A percentile compares a stretch with the other conserved stretches of the same genome.
Conservation (phyloP, 306 rosid species). For the Castanea sativa region DNA sequence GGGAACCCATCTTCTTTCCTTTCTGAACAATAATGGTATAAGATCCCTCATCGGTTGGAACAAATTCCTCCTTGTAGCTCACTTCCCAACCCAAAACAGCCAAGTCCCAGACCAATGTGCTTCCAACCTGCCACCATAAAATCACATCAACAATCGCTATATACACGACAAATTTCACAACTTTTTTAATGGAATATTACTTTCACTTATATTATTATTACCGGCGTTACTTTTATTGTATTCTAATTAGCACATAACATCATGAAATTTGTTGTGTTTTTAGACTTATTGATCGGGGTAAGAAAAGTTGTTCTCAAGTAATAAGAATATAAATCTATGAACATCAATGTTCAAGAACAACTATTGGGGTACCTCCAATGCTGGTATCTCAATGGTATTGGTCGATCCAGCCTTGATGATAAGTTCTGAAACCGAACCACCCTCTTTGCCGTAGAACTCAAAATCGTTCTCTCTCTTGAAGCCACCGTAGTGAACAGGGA, state of each 20-base stretch:
- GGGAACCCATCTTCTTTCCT: conserved; percentile 39
- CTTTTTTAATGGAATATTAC: too few species aligned
- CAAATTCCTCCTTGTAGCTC: conserved; percentile 55
- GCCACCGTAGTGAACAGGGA: conserved; percentile 51
- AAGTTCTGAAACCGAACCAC: conserved; percentile 27
- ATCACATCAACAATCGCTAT: background rate
- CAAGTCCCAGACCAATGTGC: conserved; percentile 47
- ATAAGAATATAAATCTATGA: background rate
- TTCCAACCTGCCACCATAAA: conserved; percentile 39
- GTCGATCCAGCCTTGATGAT: conserved; percentile 48
- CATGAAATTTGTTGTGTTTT: too few species aligned
- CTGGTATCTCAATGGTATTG: conserved; percentile 47
- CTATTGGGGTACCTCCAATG: conserved; percentile 35
- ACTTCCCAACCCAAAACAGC: conserved; percentile 56
- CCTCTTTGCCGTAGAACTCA: conserved; percentile 34
- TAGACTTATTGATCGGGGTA: too few species aligned
- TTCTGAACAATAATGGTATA: conserved; percentile 51
- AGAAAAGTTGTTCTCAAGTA: background rate
- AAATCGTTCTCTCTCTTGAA: conserved; percentile 48
- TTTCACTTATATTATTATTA: too few species aligned
- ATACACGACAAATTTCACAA: too few species aligned
- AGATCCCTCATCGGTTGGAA: conserved; percentile 48
- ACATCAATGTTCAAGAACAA: background rate
- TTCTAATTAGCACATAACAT: too few species aligned
- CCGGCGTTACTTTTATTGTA: too few species aligned